Conservation (phyloP, 495 filamentous ascomycete species). For the Corynascus novoguineensis region DNA sequence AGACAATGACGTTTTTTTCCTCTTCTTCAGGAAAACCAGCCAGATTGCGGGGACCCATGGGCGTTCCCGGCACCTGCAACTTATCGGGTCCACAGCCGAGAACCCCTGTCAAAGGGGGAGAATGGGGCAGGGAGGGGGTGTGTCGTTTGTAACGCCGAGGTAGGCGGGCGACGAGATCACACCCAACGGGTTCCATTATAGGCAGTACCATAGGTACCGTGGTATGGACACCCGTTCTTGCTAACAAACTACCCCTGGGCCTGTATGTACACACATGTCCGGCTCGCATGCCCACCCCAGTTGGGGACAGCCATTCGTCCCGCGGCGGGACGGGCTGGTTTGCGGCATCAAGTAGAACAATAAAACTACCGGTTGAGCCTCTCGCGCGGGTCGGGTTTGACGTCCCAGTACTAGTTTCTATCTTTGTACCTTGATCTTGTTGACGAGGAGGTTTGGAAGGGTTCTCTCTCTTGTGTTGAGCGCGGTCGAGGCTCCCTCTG, state of each 20-base stretch:
- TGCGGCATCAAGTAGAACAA: neutral
- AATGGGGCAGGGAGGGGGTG: neutral
- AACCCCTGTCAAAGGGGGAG: neutral
- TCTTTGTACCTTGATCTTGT: too few relatives aligned
- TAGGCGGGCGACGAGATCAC: neutral
- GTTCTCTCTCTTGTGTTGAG: too few relatives aligned
- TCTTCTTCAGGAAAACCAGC: too few relatives aligned
- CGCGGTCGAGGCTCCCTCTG: too few relatives aligned
- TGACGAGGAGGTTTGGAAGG: too few relatives aligned
- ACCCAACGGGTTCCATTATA: too few relatives aligned
- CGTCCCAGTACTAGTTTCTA: too few relatives aligned
- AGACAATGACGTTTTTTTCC: too few relatives aligned
- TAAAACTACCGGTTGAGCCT: constrained; percentile 3
- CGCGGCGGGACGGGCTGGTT: neutral
- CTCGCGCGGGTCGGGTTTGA: too few relatives aligned
- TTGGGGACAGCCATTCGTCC: neutral
- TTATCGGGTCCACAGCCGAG: constrained; percentile 1
- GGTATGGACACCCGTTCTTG: neutral
- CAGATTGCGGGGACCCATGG: too few relatives aligned
- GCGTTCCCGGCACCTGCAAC: neutral
- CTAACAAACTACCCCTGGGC: neutral
- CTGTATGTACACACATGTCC: too few relatives aligned
- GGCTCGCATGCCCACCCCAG: constrained; percentile 4
- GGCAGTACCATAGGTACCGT: neutral
- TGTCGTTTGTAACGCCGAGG: neutral